phyloP scores from a whole-genome alignment of 305 asterid genomes.

The Coffea humblotiana region DNA sequence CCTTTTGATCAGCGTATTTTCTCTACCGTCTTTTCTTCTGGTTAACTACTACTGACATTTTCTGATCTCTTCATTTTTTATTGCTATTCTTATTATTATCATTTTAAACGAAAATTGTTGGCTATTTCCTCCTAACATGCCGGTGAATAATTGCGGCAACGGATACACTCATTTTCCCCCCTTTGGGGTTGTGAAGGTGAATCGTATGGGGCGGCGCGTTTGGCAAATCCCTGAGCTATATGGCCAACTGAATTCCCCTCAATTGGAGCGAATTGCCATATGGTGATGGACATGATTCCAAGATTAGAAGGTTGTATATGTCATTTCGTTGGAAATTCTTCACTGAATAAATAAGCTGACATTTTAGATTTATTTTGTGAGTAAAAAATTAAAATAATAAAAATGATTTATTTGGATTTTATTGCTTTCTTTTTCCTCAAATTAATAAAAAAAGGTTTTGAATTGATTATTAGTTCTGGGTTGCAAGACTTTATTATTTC shows the following conservation, averaged over 20 bases:
- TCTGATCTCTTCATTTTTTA: too few relatives aligned
- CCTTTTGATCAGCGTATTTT: slow-evolving; percentile 94
- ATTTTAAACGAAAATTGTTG: not conserved
- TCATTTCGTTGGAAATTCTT: not conserved
- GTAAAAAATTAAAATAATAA: too few relatives aligned
- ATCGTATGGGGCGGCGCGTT: slow-evolving; percentile 82
- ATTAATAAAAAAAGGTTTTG: not conserved
- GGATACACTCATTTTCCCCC: not conserved
- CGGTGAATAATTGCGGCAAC: not conserved
- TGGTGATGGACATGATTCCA: slow-evolving; percentile 70
- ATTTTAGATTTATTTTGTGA: not conserved
- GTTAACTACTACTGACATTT: slow-evolving; percentile 35
- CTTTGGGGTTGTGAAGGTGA: slow-evolving; percentile 47
- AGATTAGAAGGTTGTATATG: slow-evolving; percentile 41
- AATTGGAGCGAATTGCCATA: slow-evolving; percentile 77
- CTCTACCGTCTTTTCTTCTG: slow-evolving; percentile 88
- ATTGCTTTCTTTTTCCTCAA: not conserved
- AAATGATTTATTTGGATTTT: too few relatives aligned
- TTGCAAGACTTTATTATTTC: not conserved
- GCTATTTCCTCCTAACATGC: not conserved
- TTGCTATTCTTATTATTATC: too few relatives aligned
- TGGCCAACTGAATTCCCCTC: slow-evolving; percentile 91
- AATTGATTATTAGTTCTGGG: not conserved
- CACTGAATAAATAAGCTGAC: not conserved
- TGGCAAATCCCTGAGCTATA: slow-evolving; percentile 97